phyloP scores from a whole-genome alignment of 176 grass and related monocot genomes.

The Bonia amplexicaulis region DNA sequence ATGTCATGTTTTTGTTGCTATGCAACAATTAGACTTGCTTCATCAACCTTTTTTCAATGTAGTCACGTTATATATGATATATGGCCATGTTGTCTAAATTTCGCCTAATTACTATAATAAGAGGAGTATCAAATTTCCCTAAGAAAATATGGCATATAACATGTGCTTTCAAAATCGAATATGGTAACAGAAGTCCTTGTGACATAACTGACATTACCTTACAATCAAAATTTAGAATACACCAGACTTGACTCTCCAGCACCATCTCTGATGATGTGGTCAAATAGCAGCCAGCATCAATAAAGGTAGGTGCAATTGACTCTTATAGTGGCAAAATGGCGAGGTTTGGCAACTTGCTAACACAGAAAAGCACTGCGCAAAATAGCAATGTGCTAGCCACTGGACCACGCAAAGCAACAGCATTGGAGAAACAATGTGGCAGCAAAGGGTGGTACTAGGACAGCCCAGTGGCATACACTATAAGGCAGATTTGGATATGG shows the following conservation, averaged over 20 bases:
- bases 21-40: conserved; percentile 12
- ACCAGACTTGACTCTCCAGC: neutral
- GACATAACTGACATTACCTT: neutral
- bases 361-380: neutral
- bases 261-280: neutral
- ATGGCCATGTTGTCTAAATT: neutral
- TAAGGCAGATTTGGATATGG: neutral
- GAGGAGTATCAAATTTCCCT: neutral
- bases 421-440: neutral
- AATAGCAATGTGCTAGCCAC: neutral
- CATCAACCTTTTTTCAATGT: neutral
- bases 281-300: neutral
- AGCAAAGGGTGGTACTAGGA: neutral
- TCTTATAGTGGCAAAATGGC: too few species aligned
- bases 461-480: neutral
- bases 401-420: neutral
- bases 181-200: neutral
- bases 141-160: neutral
- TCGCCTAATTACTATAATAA: neutral
- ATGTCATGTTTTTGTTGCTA: neutral
- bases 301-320: neutral
- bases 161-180: neutral
- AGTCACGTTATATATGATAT: too few species aligned
- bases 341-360: neutral
- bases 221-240: neutral